A percentile compares a stretch with the other conserved stretches of the same genome.
Evolutionary conservation across 345 rosid genomes (phyloP).

Genomic region (Corchorus capsularis): DNA sequence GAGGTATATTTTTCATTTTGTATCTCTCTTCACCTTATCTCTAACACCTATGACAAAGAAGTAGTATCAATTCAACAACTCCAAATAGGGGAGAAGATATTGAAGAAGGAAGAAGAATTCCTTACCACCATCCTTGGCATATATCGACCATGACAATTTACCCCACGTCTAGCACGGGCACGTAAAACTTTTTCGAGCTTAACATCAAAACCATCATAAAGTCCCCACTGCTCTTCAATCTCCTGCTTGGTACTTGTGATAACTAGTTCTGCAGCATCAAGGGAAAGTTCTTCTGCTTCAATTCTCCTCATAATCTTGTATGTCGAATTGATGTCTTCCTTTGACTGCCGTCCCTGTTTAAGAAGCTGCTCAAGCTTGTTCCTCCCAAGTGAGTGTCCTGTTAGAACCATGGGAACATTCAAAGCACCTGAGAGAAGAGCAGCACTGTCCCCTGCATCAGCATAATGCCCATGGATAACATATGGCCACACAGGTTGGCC

Average conservation of each 20-base stretch:
- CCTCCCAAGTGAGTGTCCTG: slow-evolving; percentile 97
- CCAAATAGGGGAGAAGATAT: background rate
- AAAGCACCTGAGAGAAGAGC: slow-evolving; percentile 92
- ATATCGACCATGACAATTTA: slow-evolving; percentile 89
- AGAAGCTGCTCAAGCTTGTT: slow-evolving; percentile 96
- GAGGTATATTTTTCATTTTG: background rate
- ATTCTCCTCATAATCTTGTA: slow-evolving; percentile 95
- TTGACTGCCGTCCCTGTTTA: slow-evolving; percentile 89
- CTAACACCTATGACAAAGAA: background rate
- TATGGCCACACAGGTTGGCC: slow-evolving; percentile 96
- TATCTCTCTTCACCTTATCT: background rate
- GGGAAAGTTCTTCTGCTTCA: slow-evolving; percentile 90
- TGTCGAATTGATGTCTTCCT: slow-evolving; percentile 87
- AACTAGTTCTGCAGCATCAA: slow-evolving; percentile 96
- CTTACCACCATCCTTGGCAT: slow-evolving; percentile 99
- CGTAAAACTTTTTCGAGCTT: slow-evolving; percentile 92
- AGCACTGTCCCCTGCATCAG: slow-evolving; percentile 95
- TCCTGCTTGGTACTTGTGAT: slow-evolving; percentile 96
- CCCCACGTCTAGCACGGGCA: slow-evolving; percentile 90
- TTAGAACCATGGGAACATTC: slow-evolving; percentile 96
- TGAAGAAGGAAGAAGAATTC: slow-evolving; percentile 8
- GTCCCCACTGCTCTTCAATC: slow-evolving; percentile 99
- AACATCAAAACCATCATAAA: slow-evolving; percentile 96
- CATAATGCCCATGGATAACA: slow-evolving; percentile 93
- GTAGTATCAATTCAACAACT: background rate